These are phyloP conservation scores for Cornus florida DNA, from an alignment of 148 eudicot genomes.

Conservation along the genomic window DNA sequence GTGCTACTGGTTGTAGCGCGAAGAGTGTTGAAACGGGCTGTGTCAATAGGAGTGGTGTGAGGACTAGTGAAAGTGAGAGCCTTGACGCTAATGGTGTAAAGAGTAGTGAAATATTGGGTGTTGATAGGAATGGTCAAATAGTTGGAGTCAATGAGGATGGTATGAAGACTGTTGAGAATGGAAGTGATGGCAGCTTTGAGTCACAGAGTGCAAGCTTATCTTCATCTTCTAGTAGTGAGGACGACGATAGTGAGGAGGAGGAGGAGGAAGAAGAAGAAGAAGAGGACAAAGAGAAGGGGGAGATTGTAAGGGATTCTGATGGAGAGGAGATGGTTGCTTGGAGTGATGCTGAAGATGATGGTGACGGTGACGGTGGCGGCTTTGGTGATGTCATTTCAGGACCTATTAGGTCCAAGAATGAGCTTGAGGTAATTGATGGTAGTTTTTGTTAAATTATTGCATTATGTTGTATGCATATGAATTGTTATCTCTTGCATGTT, in stretches of 20 bases:
- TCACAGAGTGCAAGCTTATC: slow-evolving; percentile 37
- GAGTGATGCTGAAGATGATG: slow-evolving; percentile 46
- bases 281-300: slow-evolving; percentile 68
- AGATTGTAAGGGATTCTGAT: slow-evolving; percentile 53
- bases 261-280: slow-evolving; percentile 13
- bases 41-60: background rate
- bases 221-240: slow-evolving; percentile 54
- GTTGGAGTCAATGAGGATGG: background rate
- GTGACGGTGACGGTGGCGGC: slow-evolving; percentile 1
- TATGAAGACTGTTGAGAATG: slow-evolving; percentile 7
- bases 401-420: slow-evolving; percentile 74
- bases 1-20: background rate
- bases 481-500: too few relatives aligned
- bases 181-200: slow-evolving; percentile 29
- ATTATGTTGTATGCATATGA: background rate
- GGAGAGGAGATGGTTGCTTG: slow-evolving; percentile 51
- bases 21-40: background rate
- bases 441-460: background rate
- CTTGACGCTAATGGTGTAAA: background rate
- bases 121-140: slow-evolving; percentile 1
- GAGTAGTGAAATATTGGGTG: background rate
- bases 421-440: slow-evolving; percentile 46
- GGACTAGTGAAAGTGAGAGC: background rate
- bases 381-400: slow-evolving; percentile 26
- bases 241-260: slow-evolving; percentile 7